Evolutionary conservation across 1,284 basidiomycete species (phyloP).

Genomic region (Ustilago shanxiensis): DNA sequence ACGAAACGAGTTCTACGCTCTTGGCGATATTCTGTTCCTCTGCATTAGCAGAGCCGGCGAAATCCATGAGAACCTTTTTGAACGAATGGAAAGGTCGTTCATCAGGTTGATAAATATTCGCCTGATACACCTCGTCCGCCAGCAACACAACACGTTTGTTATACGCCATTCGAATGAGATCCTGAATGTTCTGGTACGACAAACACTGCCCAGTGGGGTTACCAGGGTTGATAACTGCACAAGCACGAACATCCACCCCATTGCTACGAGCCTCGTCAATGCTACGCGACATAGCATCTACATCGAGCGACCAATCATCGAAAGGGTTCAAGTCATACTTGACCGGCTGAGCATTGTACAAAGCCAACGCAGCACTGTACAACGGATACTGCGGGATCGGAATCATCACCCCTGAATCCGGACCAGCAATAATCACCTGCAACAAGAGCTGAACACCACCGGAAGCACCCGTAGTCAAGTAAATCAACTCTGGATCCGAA

Average conservation of each 20-base stretch:
- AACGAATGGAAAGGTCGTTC: constrained; percentile 66
- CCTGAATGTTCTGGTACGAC: constrained; percentile 59
- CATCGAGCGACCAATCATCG: constrained; percentile 86
- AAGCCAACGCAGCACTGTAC: constrained; percentile 92
- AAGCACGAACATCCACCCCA: constrained; percentile 71
- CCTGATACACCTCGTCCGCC: constrained; percentile 69
- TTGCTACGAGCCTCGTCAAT: constrained; percentile 79
- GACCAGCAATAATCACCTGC: constrained; percentile 79
- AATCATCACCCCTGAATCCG: constrained; percentile 83
- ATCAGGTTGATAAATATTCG: constrained; percentile 65
- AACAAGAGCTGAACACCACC: constrained; percentile 90
- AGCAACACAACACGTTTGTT: constrained; percentile 63
- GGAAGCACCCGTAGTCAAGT: constrained; percentile 93
- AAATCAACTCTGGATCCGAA: constrained; percentile 86
- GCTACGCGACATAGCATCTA: constrained; percentile 78
- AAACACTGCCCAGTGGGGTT: constrained; percentile 68
- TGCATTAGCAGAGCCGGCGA: constrained; percentile 40
- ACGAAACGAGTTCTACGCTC: constrained; percentile 66
- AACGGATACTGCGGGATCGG: constrained; percentile 98
- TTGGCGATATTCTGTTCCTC: constrained; percentile 53
- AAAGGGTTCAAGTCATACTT: constrained; percentile 90
- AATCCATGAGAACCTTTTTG: constrained; percentile 66
- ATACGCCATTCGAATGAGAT: constrained; percentile 64
- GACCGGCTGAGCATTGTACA: constrained; percentile 82
- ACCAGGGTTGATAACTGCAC: constrained; percentile 68